Conservation (phyloP, 2,329 filamentous ascomycete species). For the Zymoseptoria passerinii region DNA sequence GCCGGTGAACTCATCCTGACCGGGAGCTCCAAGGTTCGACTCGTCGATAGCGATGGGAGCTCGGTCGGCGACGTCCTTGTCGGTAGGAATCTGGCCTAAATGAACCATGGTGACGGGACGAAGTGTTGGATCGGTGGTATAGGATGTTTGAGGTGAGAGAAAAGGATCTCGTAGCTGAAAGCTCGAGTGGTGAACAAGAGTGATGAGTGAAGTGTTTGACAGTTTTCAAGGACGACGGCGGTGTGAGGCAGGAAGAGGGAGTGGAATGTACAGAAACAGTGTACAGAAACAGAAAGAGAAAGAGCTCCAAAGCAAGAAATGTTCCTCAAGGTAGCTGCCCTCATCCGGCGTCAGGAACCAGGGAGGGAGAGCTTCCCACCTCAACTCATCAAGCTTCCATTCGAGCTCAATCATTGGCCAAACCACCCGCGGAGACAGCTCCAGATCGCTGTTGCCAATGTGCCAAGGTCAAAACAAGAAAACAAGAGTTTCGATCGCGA, state of each 20-base stretch:
- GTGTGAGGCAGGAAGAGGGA: background rate
- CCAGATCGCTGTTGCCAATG: background rate
- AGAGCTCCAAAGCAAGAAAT: background rate
- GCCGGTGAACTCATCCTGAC: slow-evolving; percentile 55
- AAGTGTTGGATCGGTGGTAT: background rate
- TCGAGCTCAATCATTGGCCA: background rate
- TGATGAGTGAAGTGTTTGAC: background rate
- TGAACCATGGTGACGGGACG: slow-evolving; percentile 28
- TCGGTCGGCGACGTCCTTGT: slow-evolving; percentile 29
- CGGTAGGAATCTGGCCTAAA: slow-evolving; percentile 26
- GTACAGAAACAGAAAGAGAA: background rate
- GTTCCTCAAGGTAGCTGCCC: background rate
- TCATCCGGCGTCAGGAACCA: background rate
- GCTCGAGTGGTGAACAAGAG: background rate
- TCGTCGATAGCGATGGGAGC: slow-evolving; percentile 40
- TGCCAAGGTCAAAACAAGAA: background rate
- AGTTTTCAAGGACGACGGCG: background rate
- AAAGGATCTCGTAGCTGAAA: background rate
- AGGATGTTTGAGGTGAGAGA: background rate
- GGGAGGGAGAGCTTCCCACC: background rate
- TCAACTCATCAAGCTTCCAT: background rate
- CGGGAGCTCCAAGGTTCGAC: slow-evolving; percentile 36
- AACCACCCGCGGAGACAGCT: background rate
- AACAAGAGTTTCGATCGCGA: background rate
- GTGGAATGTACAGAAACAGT: background rate